These are phyloP conservation scores for Podospora pseudocomata DNA, from an alignment of 495 filamentous ascomycete genomes.

Conservation along the genomic window DNA sequence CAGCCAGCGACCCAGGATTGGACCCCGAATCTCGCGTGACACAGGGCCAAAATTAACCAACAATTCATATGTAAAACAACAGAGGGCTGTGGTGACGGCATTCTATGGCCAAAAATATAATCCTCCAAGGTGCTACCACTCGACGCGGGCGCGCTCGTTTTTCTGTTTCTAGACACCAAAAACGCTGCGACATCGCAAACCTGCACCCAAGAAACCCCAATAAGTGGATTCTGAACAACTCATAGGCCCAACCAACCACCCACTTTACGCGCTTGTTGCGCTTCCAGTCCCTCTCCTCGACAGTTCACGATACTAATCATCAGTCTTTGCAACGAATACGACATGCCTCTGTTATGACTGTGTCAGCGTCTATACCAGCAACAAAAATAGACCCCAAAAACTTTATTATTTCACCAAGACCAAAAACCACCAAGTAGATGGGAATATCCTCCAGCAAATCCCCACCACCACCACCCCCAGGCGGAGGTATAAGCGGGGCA, in stretches of 20 bases:
- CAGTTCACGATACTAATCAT: background rate
- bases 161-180: background rate
- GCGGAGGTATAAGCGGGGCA: background rate
- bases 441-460: constrained; percentile 22
- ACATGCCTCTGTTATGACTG: constrained; percentile 13
- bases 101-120: background rate
- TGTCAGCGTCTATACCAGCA: background rate
- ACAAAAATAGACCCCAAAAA: background rate
- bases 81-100: background rate
- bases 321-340: constrained; percentile 4
- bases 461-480: constrained; percentile 11
- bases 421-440: constrained; percentile 12
- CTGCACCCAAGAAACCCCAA: background rate
- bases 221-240: background rate
- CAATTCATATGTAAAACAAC: background rate
- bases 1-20: background rate
- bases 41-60: constrained; percentile 5
- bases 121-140: background rate
- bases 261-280: background rate
- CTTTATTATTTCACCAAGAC: background rate
- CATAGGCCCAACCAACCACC: constrained; percentile 2
- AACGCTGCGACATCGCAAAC: background rate
- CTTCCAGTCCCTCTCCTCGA: background rate
- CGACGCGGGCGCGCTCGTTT: background rate
- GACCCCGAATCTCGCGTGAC: constrained; percentile 11